Base-by-base conservation (phyloP, 208 protist species). In the Strigomonas culicis region DNA sequence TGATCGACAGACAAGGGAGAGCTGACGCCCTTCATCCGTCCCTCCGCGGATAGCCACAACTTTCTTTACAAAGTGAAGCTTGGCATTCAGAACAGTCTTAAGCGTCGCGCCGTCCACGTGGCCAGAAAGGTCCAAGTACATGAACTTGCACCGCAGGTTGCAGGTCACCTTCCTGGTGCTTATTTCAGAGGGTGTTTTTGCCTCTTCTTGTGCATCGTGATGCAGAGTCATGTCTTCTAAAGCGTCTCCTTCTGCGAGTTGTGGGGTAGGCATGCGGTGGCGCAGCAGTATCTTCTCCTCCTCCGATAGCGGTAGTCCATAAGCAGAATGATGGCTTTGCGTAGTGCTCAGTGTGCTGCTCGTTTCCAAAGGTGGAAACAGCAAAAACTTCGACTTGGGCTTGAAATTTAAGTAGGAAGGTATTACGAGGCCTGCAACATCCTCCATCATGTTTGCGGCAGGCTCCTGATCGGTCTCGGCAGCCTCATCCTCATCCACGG, bases 151-250 rank as follows among this genome's bases (percentile, higher is more conserved):
- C 34, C 68, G 71, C 43, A 82, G 76, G 22, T 56, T 50, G 22
- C 77, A 55, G 21, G 59, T 52, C 30, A 66, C 32, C 2, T 13
- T 72, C 0, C 84, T 59, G 13, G 47, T 41, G 3, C 70, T 70
- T 19, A 90, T 80, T 58, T 95, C 93, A 1, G 85, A 90, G 0
- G 90, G 90, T 19, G 89, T 86, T 60, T 92, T 95, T 17, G 84
- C 86, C 63, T 93, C 84, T n/a, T 71, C 62, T 70, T 95, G 89
- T 22, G 86, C 86, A 77, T 95, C 86, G 70, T 95, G 91, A 25
- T 80, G 72, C 15, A 90, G 52, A 19, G 79, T 71, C 1, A 87
- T 56, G 19, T 66, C 72, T 51, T 91, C 84, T 10, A 83, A 75
- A 0, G 80, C 86, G 13, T 83, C 76, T 34, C 86, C 79, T 55